Percentiles rank a stretch among this genome's conserved stretches.
These are phyloP conservation scores for Dictyostelium intermedium DNA, from an alignment of 78 protist genomes.

Conservation along the genomic window DNA sequence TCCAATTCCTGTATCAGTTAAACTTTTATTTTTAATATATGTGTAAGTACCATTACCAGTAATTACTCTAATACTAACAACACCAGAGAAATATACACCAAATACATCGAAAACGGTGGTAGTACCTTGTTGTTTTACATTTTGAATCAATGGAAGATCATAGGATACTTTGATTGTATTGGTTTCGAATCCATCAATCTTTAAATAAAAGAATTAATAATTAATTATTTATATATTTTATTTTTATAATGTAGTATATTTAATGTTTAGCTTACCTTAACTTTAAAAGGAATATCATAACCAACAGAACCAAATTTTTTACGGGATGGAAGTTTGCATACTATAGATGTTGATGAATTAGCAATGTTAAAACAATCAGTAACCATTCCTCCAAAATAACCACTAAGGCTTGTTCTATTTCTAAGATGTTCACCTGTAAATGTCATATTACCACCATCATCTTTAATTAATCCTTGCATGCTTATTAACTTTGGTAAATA, in stretches of 20 bases:
- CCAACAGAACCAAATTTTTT: neutral
- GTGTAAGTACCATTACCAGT: too few species aligned
- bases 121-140: neutral
- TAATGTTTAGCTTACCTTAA: neutral
- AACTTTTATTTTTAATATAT: neutral
- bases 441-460: neutral
- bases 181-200: neutral
- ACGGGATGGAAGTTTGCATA: neutral
- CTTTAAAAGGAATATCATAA: neutral
- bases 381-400: neutral
- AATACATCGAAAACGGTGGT: neutral
- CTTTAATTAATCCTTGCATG: neutral
- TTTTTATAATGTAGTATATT: too few species aligned
- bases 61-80: neutral
- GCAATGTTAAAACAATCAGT: neutral
- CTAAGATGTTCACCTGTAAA: neutral
- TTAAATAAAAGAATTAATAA: too few species aligned
- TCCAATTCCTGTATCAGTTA: neutral
- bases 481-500: neutral
- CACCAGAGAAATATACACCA: neutral
- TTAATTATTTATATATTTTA: too few species aligned
- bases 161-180: neutral
- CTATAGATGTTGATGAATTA: neutral
- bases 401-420: neutral
- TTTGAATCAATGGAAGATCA: neutral